These are phyloP conservation scores for Diaporthe ampelina DNA, from an alignment of 2,329 filamentous ascomycete genomes.

Conservation along the genomic window DNA sequence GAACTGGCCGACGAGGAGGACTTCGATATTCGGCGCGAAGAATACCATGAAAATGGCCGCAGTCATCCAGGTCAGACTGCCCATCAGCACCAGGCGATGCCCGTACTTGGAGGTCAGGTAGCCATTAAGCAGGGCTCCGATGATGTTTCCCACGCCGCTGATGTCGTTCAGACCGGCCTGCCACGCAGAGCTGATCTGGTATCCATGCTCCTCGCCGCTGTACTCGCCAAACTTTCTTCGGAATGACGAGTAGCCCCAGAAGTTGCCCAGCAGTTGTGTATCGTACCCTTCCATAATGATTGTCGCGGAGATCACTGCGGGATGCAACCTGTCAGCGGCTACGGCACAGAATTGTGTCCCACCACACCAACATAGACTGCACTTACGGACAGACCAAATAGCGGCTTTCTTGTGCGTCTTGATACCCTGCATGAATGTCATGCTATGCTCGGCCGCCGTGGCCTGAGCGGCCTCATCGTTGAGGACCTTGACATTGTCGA, in stretches of 20 bases:
- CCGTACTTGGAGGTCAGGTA: conserved; percentile 58
- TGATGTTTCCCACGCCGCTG: conserved; percentile 52
- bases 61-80: conserved; percentile 55
- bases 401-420: conserved; percentile 58
- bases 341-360: no score
- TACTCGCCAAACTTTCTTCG: conserved; percentile 57
- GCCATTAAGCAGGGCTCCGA: conserved; percentile 58
- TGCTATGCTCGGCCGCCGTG: conserved; percentile 55
- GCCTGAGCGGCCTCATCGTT: conserved; percentile 54
- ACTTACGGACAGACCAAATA: conserved; percentile 57
- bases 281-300: conserved; percentile 68
- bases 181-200: conserved; percentile 65
- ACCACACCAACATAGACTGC: no score
- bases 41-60: conserved; percentile 64
- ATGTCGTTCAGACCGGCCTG: conserved; percentile 62
- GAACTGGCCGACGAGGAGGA: conserved; percentile 60
- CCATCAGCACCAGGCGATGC: conserved; percentile 59
- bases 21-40: conserved; percentile 60
- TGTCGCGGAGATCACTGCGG: conserved; percentile 58
- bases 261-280: conserved; percentile 60
- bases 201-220: conserved; percentile 51
- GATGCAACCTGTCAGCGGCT: no score
- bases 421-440: conserved; percentile 52
- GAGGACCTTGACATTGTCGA: conserved; percentile 53
- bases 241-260: conserved; percentile 59